Percentiles rank a stretch among this genome's conserved stretches.
phyloP scores from a whole-genome alignment of 495 filamentous ascomycete species.

The Aspergillus leporis region DNA sequence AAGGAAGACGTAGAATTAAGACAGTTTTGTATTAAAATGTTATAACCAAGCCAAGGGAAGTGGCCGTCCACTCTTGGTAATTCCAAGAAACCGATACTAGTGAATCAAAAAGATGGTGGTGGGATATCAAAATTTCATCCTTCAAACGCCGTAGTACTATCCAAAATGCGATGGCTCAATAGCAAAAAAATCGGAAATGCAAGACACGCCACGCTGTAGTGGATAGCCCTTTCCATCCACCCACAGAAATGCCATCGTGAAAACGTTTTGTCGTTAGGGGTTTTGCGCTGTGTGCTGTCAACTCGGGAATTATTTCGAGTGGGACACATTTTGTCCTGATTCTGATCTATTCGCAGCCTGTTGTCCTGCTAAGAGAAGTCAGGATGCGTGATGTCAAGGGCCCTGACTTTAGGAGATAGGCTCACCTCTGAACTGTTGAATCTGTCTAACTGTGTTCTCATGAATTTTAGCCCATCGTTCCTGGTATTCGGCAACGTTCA shows the following conservation, averaged over 20 bases:
- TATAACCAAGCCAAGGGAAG: neutral
- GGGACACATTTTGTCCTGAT: neutral
- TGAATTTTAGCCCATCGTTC: neutral
- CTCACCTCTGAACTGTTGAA: neutral
- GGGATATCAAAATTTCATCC: slow-evolving; percentile 3
- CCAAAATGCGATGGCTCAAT: neutral
- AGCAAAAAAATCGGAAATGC: neutral
- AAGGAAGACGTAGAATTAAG: neutral
- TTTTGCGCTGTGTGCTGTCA: neutral
- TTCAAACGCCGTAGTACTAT: neutral
- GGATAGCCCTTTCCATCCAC: neutral
- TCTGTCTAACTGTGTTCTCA: neutral
- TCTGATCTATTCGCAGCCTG: neutral
- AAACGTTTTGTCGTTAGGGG: neutral
- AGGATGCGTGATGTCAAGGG: neutral
- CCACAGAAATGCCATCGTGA: neutral
- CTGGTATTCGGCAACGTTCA: neutral
- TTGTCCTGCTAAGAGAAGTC: neutral
- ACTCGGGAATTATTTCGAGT: neutral
- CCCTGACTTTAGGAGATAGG: neutral
- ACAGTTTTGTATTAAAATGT: neutral
- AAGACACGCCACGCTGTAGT: neutral
- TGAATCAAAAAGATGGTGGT: neutral
- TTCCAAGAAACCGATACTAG: neutral
- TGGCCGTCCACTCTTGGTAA: neutral